A percentile compares a stretch with the other conserved stretches of the same genome.
Conservation (phyloP, 257 asterid species). For the Phtheirospermum japonicum region DNA sequence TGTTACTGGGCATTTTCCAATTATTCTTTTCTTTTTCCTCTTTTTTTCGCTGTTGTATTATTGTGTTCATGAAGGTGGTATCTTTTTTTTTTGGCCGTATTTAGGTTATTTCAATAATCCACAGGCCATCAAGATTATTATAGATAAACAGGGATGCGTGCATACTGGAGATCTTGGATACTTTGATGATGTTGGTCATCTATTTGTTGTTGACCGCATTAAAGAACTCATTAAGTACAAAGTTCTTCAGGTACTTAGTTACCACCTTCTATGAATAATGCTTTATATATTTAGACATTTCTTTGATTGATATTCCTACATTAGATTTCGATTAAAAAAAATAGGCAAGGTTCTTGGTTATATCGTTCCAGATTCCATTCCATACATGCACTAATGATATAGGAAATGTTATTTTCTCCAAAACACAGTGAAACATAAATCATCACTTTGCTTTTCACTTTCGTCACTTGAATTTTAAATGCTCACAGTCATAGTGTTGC, state of each 20-base stretch:
- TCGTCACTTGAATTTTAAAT: constrained; percentile 13
- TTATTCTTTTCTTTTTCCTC: too few relatives aligned
- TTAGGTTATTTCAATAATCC: too few relatives aligned
- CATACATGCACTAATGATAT: background rate
- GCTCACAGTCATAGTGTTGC: constrained; percentile 12
- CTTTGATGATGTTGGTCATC: constrained; percentile 81
- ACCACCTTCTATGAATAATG: background rate
- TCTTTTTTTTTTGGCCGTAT: too few relatives aligned
- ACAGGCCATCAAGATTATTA: too few relatives aligned
- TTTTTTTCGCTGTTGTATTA: too few relatives aligned
- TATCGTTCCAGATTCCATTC: constrained; percentile 9
- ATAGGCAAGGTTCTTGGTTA: constrained; percentile 17
- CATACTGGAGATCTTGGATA: too few relatives aligned
- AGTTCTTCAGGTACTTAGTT: constrained; percentile 69
- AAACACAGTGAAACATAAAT: background rate
- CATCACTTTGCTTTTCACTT: constrained; percentile 1
- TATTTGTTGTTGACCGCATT: constrained; percentile 86
- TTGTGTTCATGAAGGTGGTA: too few relatives aligned
- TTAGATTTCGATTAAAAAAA: constrained; percentile 19
- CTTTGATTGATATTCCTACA: constrained; percentile 11
- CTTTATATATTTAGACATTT: constrained; percentile 7
- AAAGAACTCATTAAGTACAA: constrained; percentile 93
- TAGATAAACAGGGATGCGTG: too few relatives aligned
- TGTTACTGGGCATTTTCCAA: too few relatives aligned
- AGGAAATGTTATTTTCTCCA: background rate